Percentiles rank a stretch among this genome's conserved stretches.
Conservation (phyloP, 2,329 filamentous ascomycete species). For the Apiospora pterosperma region DNA sequence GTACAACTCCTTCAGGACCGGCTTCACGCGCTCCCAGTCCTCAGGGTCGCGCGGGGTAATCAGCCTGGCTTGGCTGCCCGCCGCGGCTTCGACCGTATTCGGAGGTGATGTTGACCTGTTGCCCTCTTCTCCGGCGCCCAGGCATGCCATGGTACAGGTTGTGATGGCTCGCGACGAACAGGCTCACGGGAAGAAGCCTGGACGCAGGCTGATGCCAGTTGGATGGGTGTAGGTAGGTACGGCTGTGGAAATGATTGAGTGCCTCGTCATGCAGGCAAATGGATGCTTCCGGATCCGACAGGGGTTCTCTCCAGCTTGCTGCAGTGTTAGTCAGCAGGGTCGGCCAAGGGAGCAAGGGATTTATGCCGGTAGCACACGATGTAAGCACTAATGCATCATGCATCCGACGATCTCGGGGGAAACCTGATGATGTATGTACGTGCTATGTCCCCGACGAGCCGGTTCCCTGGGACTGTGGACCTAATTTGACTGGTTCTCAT, state of each 20-base stretch:
- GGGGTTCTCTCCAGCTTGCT: not conserved
- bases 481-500: not conserved
- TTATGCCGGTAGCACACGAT: not conserved
- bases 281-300: not conserved
- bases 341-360: not conserved
- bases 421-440: not conserved
- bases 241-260: not conserved
- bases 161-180: not conserved
- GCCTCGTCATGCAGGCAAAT: not conserved
- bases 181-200: not conserved
- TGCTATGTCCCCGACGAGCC: not conserved
- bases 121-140: not conserved
- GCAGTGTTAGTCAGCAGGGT: not conserved
- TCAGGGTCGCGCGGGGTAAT: not conserved
- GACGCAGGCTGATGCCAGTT: not conserved
- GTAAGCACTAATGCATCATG: not conserved
- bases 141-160: not conserved
- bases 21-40: slow-evolving; percentile 3
- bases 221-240: not conserved
- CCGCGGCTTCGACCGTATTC: not conserved
- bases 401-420: not conserved
- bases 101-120: not conserved
- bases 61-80: not conserved
- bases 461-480: not conserved
- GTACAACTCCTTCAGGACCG: slow-evolving; percentile 2